Evolutionary conservation across 331 rosid species (phyloP).

Genomic region (Arachis monticola): DNA sequence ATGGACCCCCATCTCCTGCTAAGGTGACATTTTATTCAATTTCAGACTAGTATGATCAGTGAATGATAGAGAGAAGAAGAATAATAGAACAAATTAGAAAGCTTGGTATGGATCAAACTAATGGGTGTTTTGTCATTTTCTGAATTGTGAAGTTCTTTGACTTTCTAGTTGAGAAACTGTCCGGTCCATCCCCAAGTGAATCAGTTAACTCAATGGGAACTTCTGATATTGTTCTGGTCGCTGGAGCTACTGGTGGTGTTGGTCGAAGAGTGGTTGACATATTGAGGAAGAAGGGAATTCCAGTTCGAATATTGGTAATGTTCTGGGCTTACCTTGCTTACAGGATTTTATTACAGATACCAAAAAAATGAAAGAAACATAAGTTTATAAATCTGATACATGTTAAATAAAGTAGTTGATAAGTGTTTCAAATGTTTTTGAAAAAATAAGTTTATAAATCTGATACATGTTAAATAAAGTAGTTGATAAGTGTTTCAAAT

Average conservation of each 20-base stretch:
- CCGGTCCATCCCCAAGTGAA: conserved; percentile 62
- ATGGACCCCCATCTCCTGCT: conserved; percentile 82
- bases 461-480: neutral
- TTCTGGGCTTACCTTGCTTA: conserved; percentile 30
- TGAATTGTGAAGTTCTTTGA: conserved; percentile 79
- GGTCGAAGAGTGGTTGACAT: conserved; percentile 89
- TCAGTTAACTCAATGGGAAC: conserved; percentile 66
- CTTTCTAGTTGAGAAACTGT: conserved; percentile 69
- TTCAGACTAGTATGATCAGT: conserved; percentile 4
- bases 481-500: no score
- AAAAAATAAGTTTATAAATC: neutral
- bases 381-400: neutral
- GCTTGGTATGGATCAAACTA: conserved; percentile 42
- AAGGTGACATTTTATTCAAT: conserved; percentile 57
- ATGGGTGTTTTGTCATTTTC: conserved; percentile 47
- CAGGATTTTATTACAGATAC: conserved; percentile 9
- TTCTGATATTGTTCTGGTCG: conserved; percentile 78
- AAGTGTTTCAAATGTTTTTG: no score
- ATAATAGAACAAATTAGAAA: neutral
- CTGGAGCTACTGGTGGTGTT: conserved; percentile 98
- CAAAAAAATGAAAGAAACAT: neutral
- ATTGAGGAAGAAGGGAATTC: conserved; percentile 75
- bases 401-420: no score
- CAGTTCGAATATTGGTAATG: conserved; percentile 83
- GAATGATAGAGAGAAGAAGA: neutral